phyloP scores from a whole-genome alignment of 129 eudicot species.

The Tagetes erecta region DNA sequence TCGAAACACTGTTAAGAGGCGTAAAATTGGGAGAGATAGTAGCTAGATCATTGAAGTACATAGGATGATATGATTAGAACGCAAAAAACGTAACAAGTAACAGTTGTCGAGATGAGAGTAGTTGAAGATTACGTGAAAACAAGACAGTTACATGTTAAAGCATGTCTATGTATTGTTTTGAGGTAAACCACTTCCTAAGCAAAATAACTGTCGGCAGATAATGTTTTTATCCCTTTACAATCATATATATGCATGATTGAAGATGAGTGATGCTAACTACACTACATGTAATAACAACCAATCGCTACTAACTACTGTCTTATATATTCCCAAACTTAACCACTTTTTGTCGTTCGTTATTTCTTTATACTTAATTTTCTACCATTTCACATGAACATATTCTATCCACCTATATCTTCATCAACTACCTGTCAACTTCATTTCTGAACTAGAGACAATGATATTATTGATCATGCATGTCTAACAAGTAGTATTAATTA shows the following conservation, averaged over 20 bases:
- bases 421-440: neutral
- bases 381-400: too few species aligned
- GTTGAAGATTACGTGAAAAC: conserved; percentile 38
- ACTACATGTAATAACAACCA: conserved; percentile 5
- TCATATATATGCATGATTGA: conserved; percentile 35
- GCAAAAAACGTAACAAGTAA: neutral
- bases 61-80: too few species aligned
- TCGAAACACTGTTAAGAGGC: too few species aligned
- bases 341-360: neutral
- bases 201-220: conserved; percentile 50
- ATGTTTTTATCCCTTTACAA: conserved; percentile 36
- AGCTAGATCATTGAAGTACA: too few species aligned
- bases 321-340: neutral
- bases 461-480: too few species aligned
- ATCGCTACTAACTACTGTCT: neutral
- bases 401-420: too few species aligned
- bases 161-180: conserved; percentile 30
- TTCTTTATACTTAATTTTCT: neutral
- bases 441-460: neutral
- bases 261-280: conserved; percentile 38
- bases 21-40: too few species aligned
- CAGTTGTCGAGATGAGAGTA: conserved; percentile 24
- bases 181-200: conserved; percentile 44
- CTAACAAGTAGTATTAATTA: too few species aligned
- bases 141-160: conserved; percentile 42